Percentiles rank a stretch among this genome's conserved stretches.
phyloP scores from a whole-genome alignment of 2,329 filamentous ascomycete species.

The Beauveria sp. region DNA sequence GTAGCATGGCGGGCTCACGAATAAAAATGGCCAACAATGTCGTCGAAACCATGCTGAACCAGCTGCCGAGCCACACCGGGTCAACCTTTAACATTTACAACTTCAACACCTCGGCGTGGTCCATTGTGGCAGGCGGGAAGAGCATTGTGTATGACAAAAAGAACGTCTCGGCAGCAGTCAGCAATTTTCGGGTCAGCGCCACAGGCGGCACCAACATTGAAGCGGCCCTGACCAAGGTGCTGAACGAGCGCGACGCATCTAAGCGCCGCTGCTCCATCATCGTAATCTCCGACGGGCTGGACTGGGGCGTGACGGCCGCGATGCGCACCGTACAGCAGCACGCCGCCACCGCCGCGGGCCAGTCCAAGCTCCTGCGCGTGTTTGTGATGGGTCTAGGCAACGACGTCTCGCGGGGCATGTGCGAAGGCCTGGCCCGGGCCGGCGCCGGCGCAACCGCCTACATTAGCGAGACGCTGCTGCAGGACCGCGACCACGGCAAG shows the following conservation, averaged over 20 bases:
- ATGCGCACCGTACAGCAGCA: not conserved
- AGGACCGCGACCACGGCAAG: not conserved
- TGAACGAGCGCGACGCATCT: not conserved
- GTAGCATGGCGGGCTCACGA: not conserved
- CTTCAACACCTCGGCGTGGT: not conserved
- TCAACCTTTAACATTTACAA: not conserved
- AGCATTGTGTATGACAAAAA: not conserved
- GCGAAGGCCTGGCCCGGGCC: not conserved
- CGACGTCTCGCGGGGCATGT: not conserved
- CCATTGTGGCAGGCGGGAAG: not conserved
- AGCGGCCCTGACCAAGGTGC: not conserved
- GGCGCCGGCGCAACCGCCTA: not conserved
- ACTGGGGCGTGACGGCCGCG: not conserved
- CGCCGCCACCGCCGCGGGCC: not conserved
- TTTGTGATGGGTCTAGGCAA: not conserved
- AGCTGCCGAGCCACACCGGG: not conserved
- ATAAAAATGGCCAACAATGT: not conserved
- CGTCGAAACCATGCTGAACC: not conserved
- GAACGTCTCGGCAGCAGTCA: not conserved
- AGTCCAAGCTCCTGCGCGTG: not conserved
- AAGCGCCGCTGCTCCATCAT: not conserved
- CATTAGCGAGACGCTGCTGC: not conserved
- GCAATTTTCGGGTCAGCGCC: not conserved
- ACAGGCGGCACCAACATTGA: not conserved
- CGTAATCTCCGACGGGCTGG: not conserved